These are phyloP conservation scores for Sporothrix sp. DNA, from an alignment of 2,329 filamentous ascomycete genomes.

Conservation along the genomic window DNA sequence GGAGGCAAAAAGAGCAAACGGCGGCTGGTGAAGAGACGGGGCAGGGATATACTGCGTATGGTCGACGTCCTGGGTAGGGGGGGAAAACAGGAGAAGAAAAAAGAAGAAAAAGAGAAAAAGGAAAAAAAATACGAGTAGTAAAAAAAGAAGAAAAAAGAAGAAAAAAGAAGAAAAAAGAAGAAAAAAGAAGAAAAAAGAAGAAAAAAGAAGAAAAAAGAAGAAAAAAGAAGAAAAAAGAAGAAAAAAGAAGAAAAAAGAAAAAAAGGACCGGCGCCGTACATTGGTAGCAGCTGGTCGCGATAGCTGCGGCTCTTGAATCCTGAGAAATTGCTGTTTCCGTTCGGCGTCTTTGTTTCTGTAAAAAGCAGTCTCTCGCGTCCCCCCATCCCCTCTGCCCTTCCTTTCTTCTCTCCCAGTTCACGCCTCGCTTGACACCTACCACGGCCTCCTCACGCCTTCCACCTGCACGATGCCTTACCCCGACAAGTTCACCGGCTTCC, in stretches of 20 bases:
- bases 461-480: slow-evolving; percentile 40
- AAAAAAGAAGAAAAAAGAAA: no score
- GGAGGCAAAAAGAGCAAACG: not conserved
- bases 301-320: no score
- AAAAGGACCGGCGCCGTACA: no score
- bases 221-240: no score
- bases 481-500: slow-evolving; percentile 52
- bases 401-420: not conserved
- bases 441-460: not conserved
- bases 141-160: not conserved
- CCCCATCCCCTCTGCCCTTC: not conserved
- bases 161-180: not conserved
- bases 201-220: no score
- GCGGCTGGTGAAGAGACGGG: no score
- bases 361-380: not conserved
- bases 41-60: no score
- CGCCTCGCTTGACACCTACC: not conserved
- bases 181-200: no score
- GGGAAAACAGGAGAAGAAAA: not conserved
- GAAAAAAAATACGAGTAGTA: not conserved
- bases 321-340: no score
- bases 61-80: not conserved
- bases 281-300: no score
- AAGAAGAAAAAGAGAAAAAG: not conserved
- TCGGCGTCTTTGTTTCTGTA: no score